phyloP scores from a whole-genome alignment of 805 yeast genomes.

The Candida schatavii region DNA sequence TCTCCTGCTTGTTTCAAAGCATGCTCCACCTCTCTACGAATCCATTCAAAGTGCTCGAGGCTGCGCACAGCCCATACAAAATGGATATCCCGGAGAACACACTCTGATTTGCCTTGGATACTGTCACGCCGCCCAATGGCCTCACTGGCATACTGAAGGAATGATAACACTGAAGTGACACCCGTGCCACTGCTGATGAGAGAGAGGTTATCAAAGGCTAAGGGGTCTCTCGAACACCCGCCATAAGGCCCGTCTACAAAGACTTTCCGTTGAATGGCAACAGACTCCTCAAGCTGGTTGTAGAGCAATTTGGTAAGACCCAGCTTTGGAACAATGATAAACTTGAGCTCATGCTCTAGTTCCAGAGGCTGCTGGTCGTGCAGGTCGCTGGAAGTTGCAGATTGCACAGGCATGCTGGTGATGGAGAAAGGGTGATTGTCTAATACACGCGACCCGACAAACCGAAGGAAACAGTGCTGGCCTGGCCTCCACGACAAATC shows the following conservation, averaged over 20 bases:
- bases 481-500: conserved; percentile 51
- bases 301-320: conserved; percentile 45
- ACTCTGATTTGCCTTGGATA: conserved; percentile 5
- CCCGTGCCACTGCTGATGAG: conserved; percentile 52
- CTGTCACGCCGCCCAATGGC: conserved; percentile 12
- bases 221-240: conserved; percentile 44
- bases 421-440: conserved; percentile 61
- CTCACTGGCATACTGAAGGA: conserved; percentile 25
- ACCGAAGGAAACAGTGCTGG: conserved; percentile 52
- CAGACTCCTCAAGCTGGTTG: conserved; percentile 26
- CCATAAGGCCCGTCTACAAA: conserved; percentile 60
- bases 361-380: conserved; percentile 15
- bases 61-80: conserved; percentile 46
- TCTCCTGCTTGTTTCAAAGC: conserved; percentile 25
- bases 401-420: conserved; percentile 21
- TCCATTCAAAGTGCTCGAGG: conserved; percentile 37
- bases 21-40: conserved; percentile 31
- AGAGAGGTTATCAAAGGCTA: conserved; percentile 42
- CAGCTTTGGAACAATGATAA: conserved; percentile 43
- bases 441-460: conserved; percentile 40
- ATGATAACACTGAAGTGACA: conserved; percentile 48
- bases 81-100: conserved; percentile 25
- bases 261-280: conserved; percentile 26
- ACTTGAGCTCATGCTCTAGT: conserved; percentile 38
- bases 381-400: conserved; percentile 15